Evolutionary conservation across 106 monocot species (phyloP).

Genomic region (Hemerocallis citrina): DNA sequence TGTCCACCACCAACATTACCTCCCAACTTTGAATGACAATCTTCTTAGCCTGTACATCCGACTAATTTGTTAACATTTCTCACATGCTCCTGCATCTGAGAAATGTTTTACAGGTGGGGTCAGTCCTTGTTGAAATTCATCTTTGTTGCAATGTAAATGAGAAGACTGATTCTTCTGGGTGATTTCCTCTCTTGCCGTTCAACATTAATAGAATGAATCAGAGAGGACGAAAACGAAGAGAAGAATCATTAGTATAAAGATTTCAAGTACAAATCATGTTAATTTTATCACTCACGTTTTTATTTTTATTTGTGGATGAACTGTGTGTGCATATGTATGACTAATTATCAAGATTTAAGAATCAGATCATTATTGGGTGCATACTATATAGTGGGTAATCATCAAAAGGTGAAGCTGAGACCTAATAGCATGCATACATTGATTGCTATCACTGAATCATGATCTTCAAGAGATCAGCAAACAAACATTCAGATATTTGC

Average conservation of each 20-base stretch:
- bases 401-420: background rate
- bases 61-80: conserved; percentile 11
- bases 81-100: background rate
- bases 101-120: background rate
- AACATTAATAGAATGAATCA: too few species aligned
- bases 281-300: background rate
- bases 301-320: background rate
- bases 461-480: too few species aligned
- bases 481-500: too few species aligned
- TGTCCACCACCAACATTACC: background rate
- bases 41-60: conserved; percentile 7
- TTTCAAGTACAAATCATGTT: background rate
- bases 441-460: too few species aligned
- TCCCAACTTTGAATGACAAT: conserved; percentile 4
- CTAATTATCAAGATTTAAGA: background rate
- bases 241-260: too few species aligned
- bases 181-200: background rate
- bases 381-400: background rate
- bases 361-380: background rate
- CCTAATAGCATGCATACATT: background rate
- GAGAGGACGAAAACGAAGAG: too few species aligned
- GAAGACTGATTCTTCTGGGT: background rate
- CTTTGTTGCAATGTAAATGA: background rate
- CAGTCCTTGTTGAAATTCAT: background rate
- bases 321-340: background rate